Base-by-base conservation (phyloP, 176 grass and related monocot species). In the Aegilops tauschii region DNA sequence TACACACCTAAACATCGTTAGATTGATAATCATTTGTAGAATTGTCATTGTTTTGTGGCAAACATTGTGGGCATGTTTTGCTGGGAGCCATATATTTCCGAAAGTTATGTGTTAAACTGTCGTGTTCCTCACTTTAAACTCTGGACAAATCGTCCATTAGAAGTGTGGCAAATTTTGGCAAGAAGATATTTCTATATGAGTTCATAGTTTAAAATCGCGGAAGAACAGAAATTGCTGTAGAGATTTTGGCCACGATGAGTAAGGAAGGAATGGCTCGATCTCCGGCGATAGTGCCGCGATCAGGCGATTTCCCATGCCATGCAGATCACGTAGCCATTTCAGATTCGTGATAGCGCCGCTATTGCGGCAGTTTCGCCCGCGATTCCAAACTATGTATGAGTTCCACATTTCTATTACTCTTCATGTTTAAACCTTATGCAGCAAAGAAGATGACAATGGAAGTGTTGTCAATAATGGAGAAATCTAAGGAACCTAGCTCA, bases 401-500 rank as follows among this genome's bases (percentile, higher is more conserved):
- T 47, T 47, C 44, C 44, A 13, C 44, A 47, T 47, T 47, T 47
- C 44, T 12, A 13, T 47, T 47, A 47, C 27, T 40, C 42, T 37
- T 20, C 35, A 14, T 64, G 25, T 80, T 84, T 20, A 56, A 77
- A 93, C 83, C 17, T 68, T 76, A 29, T 83, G 78, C 76, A 87
- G 82, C 85, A 83, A 69, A 63, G 18, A 70, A 73, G 12, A 79
- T 79, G 58, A 91, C 85, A 58, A 21, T 61, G 61, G 72, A 82
- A 76, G 69, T 77, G 16, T 78, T 67, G 28, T 77, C 85, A 54
- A 67, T 88, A 69, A 59, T 81, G 12, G 69, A 88, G 58, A 85
- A 59, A 35, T 87, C 78, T 32, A 83, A 65, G 47, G 42, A 31
- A 25, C 52, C 73, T 64, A 47, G 61, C 69, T 88, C 73, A 58